A percentile compares a stretch with the other conserved stretches of the same genome.
phyloP scores from a whole-genome alignment of 805 yeast genomes.

The Barnettozyma siamensis region DNA sequence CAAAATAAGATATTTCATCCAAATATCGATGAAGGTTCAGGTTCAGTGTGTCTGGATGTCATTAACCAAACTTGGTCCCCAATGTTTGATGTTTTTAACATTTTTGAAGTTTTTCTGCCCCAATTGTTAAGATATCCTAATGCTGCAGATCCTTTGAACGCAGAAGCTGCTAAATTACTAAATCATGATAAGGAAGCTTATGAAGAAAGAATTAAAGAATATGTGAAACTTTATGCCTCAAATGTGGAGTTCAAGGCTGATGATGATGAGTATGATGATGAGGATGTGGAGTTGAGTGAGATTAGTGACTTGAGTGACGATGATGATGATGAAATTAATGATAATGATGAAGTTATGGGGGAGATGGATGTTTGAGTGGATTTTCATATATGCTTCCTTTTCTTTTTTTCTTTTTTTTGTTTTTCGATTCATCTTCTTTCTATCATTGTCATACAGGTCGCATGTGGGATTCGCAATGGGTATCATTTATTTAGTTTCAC shows the following conservation, averaged over 20 bases:
- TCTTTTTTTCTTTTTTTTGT: no score
- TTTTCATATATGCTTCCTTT: no score
- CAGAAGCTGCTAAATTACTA: slow-evolving; percentile 80
- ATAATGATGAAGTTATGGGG: slow-evolving; percentile 17
- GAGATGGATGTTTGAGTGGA: slow-evolving; percentile 11
- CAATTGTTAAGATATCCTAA: slow-evolving; percentile 89
- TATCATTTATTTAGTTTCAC: no score
- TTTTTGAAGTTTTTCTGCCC: slow-evolving; percentile 89
- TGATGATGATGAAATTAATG: slow-evolving; percentile 16
- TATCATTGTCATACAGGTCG: no score
- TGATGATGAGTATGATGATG: slow-evolving; percentile 43
- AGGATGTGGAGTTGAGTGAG: slow-evolving; percentile 28
- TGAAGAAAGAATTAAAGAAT: slow-evolving; percentile 61
- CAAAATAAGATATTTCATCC: slow-evolving; percentile 91
- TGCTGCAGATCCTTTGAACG: slow-evolving; percentile 89
- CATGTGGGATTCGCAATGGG: no score
- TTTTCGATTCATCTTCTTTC: no score
- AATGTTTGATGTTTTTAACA: slow-evolving; percentile 86
- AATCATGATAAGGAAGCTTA: slow-evolving; percentile 63
- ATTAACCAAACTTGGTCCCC: slow-evolving; percentile 98
- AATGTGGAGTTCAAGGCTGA: slow-evolving; percentile 37
- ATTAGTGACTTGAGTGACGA: slow-evolving; percentile 22
- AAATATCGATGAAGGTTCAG: slow-evolving; percentile 84
- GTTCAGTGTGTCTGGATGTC: slow-evolving; percentile 92
- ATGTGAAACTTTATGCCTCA: slow-evolving; percentile 67